Evolutionary conservation across 1,284 basidiomycete species (phyloP).

Genomic region (Naganishia albida): DNA sequence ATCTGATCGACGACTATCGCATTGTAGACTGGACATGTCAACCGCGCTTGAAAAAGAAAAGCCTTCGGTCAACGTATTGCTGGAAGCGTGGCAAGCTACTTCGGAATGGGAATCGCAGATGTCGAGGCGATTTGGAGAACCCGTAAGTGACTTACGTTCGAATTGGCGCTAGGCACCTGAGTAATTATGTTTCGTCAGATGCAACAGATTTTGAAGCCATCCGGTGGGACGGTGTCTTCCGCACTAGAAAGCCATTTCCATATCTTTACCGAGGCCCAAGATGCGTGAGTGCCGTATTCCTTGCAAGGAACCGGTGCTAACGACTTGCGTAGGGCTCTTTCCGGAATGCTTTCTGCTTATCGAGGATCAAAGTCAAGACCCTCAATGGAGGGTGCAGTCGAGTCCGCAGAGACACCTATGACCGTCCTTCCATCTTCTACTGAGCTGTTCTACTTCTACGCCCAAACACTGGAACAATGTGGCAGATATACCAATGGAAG

Average conservation of each 20-base stretch:
- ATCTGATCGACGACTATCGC: too few relatives aligned
- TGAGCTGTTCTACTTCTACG: conserved; percentile 96
- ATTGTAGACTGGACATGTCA: conserved; percentile 2
- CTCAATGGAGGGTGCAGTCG: conserved; percentile 64
- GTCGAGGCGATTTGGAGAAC: conserved; percentile 71
- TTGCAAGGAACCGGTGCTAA: neutral
- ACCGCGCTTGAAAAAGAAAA: conserved; percentile 47
- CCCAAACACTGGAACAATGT: conserved; percentile 90
- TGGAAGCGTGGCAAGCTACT: conserved; percentile 81
- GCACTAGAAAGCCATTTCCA: conserved; percentile 47
- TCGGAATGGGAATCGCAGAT: conserved; percentile 81
- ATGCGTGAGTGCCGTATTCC: conserved; percentile 60
- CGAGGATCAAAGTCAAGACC: conserved; percentile 66
- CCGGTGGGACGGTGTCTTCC: conserved; percentile 1
- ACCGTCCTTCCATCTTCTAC: conserved; percentile 88
- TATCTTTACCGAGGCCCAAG: conserved; percentile 94
- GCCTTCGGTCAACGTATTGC: conserved; percentile 71
- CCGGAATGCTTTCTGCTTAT: conserved; percentile 66
- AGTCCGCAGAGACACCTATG: conserved; percentile 60
- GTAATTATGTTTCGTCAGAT: neutral
- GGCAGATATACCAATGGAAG: conserved; percentile 74
- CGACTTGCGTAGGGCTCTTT: conserved; percentile 46
- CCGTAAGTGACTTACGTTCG: conserved; percentile 59
- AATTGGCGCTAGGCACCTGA: neutral
- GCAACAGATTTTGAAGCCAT: conserved; percentile 6